A percentile compares a stretch with the other conserved stretches of the same genome.
phyloP scores from a whole-genome alignment of 2,329 filamentous ascomycete genomes.

The Sphaceloma murrayae region DNA sequence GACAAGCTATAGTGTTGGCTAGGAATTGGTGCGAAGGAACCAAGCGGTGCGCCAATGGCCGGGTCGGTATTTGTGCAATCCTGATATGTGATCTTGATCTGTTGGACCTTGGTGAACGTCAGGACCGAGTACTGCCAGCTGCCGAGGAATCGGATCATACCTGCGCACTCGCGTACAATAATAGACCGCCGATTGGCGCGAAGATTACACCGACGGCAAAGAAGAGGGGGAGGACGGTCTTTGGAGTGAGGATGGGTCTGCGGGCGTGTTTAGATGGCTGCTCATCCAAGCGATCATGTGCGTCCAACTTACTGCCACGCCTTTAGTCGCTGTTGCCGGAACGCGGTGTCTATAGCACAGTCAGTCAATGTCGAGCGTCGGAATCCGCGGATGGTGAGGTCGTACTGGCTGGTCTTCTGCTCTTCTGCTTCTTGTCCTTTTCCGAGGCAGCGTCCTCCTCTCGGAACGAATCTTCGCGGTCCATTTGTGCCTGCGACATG shows the following conservation, averaged over 20 bases:
- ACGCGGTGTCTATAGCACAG: slow-evolving; percentile 68
- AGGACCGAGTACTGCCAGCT: background rate
- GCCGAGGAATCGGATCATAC: slow-evolving; percentile 39
- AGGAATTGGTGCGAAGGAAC: slow-evolving; percentile 44
- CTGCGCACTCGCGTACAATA: slow-evolving; percentile 75
- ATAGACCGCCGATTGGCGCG: slow-evolving; percentile 77
- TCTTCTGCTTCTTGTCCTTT: slow-evolving; percentile 72
- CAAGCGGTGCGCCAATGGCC: slow-evolving; percentile 38
- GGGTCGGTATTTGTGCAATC: slow-evolving; percentile 49
- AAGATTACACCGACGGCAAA: slow-evolving; percentile 87
- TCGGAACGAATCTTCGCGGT: slow-evolving; percentile 35
- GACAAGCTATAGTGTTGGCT: slow-evolving; percentile 50
- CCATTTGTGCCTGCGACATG: slow-evolving; percentile 40
- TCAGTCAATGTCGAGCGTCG: slow-evolving; percentile 14
- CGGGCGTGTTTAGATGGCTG: slow-evolving; percentile 32
- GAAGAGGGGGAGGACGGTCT: slow-evolving; percentile 85
- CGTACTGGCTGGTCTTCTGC: slow-evolving; percentile 79
- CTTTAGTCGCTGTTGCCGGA: slow-evolving; percentile 91
- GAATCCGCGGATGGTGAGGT: slow-evolving; percentile 13
- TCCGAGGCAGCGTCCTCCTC: slow-evolving; percentile 34
- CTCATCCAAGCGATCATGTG: background rate
- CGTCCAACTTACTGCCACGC: slow-evolving; percentile 78
- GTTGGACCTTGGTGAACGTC: slow-evolving; percentile 58
- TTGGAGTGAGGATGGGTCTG: slow-evolving; percentile 88
- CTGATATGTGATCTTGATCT: slow-evolving; percentile 85